These are phyloP conservation scores for Ustilago trichophora DNA, from an alignment of 1,284 basidiomycete genomes.

Conservation along the genomic window DNA sequence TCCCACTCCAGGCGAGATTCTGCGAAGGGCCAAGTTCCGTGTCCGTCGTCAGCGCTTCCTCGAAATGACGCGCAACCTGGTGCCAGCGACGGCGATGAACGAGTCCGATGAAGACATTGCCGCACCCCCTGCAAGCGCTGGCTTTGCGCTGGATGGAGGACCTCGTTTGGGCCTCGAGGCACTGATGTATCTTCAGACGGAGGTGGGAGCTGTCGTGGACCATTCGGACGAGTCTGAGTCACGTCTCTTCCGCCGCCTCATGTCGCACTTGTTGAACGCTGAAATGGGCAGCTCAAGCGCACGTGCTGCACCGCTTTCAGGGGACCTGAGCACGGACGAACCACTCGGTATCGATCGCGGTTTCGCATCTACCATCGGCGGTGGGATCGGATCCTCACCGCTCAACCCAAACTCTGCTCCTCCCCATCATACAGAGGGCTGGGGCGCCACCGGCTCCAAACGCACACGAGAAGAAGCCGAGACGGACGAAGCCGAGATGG, in stretches of 20 bases:
- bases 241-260: constrained; percentile 62
- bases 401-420: constrained; percentile 15
- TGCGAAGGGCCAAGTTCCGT: constrained; percentile 63
- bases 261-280: constrained; percentile 58
- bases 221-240: constrained; percentile 61
- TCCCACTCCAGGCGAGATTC: constrained; percentile 61
- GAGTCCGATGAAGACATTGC: constrained; percentile 29
- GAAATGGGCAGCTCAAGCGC: constrained; percentile 7
- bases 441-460: constrained; percentile 30
- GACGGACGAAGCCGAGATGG: constrained; percentile 42
- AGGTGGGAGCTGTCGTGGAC: constrained; percentile 64
- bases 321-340: constrained; percentile 10
- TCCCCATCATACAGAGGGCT: constrained; percentile 2
- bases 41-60: constrained; percentile 64
- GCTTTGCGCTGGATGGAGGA: constrained; percentile 9
- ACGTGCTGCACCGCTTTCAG: not conserved
- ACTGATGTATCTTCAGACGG: constrained; percentile 65
- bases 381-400: constrained; percentile 26
- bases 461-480: constrained; percentile 35
- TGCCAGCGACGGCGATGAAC: constrained; percentile 12
- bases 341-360: constrained; percentile 1
- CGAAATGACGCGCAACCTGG: constrained; percentile 51
- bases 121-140: not conserved
- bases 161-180: constrained; percentile 58
- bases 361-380: not conserved